Evolutionary conservation across 768 basidiomycete genomes (phyloP).

Genomic region (Grammothele lineata): DNA sequence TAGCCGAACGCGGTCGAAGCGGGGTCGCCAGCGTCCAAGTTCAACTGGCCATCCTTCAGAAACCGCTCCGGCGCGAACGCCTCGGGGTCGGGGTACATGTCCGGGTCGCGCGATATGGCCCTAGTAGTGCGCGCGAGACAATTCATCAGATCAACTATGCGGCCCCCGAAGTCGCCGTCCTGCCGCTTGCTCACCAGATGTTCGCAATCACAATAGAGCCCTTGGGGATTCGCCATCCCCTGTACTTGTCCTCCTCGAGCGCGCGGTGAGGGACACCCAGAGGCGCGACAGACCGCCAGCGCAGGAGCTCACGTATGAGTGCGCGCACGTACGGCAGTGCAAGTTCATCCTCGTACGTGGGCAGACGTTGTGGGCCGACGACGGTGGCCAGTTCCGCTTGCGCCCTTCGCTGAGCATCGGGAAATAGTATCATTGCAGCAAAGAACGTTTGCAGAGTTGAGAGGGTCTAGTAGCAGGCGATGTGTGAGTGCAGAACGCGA

Average conservation of each 20-base stretch:
- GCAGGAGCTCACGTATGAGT: conserved; percentile 18
- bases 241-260: conserved; percentile 24
- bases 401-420: conserved; percentile 22
- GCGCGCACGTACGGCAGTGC: conserved; percentile 21
- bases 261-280: conserved; percentile 11
- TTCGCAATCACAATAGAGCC: conserved; percentile 22
- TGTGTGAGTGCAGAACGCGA: neutral
- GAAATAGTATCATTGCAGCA: conserved; percentile 22
- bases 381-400: conserved; percentile 26
- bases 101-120: neutral
- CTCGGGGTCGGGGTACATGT: conserved; percentile 14
- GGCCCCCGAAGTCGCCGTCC: conserved; percentile 4
- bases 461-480: conserved; percentile 12
- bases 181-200: conserved; percentile 24
- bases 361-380: conserved; percentile 11
- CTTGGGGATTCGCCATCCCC: conserved; percentile 25
- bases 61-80: conserved; percentile 16
- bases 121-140: too few species aligned
- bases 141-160: too few species aligned
- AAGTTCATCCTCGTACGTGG: conserved; percentile 6
- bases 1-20: conserved; percentile 13
- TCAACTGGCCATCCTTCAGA: conserved; percentile 10
- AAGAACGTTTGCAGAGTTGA: conserved; percentile 20
- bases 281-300: conserved; percentile 18
- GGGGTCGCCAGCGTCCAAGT: conserved; percentile 11